Evolutionary conservation across 257 asterid genomes (phyloP).

Genomic region (Salvia rosmarinus): DNA sequence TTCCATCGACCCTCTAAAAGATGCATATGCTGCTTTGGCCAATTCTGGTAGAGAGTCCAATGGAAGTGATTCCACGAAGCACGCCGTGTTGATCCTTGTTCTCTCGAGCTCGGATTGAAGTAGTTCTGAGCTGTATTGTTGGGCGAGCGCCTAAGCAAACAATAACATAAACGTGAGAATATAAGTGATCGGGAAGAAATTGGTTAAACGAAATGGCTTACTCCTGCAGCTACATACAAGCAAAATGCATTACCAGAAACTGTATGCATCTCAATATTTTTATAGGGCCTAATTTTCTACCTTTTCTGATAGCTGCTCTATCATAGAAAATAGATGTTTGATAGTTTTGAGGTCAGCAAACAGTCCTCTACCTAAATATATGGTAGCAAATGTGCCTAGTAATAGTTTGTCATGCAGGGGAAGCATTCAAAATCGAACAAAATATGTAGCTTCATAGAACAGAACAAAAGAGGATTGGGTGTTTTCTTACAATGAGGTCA

Average conservation of each 20-base stretch:
- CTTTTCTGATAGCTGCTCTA: not conserved
- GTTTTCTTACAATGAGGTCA: slow-evolving; percentile 82
- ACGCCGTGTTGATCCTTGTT: slow-evolving; percentile 89
- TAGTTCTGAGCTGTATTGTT: slow-evolving; percentile 84
- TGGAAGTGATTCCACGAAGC: slow-evolving; percentile 86
- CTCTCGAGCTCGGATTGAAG: slow-evolving; percentile 93
- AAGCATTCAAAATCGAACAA: not conserved
- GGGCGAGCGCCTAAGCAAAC: slow-evolving; percentile 78
- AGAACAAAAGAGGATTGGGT: not conserved
- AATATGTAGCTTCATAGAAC: not conserved
- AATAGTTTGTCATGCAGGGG: slow-evolving; percentile 4
- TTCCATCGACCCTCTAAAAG: slow-evolving; percentile 74
- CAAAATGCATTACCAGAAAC: too few species aligned
- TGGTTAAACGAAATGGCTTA: not conserved
- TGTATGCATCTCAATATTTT: too few species aligned
- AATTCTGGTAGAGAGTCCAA: slow-evolving; percentile 88
- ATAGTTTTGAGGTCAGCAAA: not conserved
- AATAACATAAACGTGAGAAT: not conserved
- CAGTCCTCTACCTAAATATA: not conserved
- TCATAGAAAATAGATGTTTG: not conserved
- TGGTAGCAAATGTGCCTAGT: not conserved
- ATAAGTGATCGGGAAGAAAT: not conserved
- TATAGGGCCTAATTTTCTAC: not conserved
- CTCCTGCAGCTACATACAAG: not conserved
- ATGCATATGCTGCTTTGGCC: slow-evolving; percentile 97